These are phyloP conservation scores for Yamadazyma nakazawae DNA, from an alignment of 805 yeast species.

Conservation along the genomic window DNA sequence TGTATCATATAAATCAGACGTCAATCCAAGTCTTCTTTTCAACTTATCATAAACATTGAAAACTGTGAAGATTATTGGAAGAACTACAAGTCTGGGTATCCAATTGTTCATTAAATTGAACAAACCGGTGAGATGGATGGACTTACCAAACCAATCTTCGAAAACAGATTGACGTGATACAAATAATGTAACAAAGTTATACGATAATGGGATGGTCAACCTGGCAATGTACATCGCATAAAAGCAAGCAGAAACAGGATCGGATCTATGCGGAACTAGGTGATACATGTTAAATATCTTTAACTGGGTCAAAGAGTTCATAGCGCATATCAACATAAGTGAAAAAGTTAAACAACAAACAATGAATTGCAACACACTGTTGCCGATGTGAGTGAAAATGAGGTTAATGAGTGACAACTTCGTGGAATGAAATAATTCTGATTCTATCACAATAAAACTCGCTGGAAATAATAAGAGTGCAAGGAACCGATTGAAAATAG, in stretches of 20 bases:
- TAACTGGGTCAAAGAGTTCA: slow-evolving; percentile 62
- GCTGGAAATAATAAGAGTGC: slow-evolving; percentile 42
- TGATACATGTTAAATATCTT: slow-evolving; percentile 75
- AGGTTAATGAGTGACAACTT: slow-evolving; percentile 57
- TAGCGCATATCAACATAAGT: slow-evolving; percentile 67
- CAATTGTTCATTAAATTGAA: slow-evolving; percentile 70
- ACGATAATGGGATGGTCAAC: slow-evolving; percentile 76
- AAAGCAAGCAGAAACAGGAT: slow-evolving; percentile 70
- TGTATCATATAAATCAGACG: slow-evolving; percentile 34
- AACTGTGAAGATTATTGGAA: slow-evolving; percentile 64
- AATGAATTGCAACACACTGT: slow-evolving; percentile 31
- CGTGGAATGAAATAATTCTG: slow-evolving; percentile 74
- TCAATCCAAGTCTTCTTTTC: slow-evolving; percentile 38
- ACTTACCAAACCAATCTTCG: slow-evolving; percentile 70
- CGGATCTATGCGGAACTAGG: slow-evolving; percentile 66
- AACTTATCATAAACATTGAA: slow-evolving; percentile 68
- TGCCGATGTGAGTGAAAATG: slow-evolving; percentile 32
- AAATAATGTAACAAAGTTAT: slow-evolving; percentile 70
- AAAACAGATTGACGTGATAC: slow-evolving; percentile 52
- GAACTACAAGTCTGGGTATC: slow-evolving; percentile 68
- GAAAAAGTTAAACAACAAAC: slow-evolving; percentile 44
- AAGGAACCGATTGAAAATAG: slow-evolving; percentile 40
- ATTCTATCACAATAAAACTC: slow-evolving; percentile 60
- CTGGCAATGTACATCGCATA: slow-evolving; percentile 80
- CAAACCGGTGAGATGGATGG: slow-evolving; percentile 70